Evolutionary conservation across 2,329 filamentous ascomycete species (phyloP), one percentile per base, ranked within the genome.

Genomic region (Xylaria arbuscula): DNA sequence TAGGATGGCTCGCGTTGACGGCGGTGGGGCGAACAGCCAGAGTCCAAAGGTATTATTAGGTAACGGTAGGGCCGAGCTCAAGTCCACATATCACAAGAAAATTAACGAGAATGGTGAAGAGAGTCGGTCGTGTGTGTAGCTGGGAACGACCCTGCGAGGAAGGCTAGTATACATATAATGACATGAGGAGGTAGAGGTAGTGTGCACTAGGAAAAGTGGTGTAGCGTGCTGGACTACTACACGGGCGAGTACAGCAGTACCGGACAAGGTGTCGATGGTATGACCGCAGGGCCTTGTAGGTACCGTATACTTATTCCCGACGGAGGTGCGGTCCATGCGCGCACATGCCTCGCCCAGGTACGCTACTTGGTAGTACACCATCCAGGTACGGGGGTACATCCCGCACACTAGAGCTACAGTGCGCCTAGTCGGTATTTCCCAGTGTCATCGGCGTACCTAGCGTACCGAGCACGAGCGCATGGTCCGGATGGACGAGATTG

Each of bases 91-190:
- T 62, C n/a, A n/a, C 34, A 53, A 15, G 40, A 56, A 62, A 53
- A 24, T 50, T 45, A 65, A 45, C 67, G 34, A 66, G 58, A 66
- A 66, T 62, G 58, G 58, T 54, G 53, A 69, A 61, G 63, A 66
- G 61, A 66, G 40, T 42, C 57, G 50, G 47, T 59, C 36, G 66
- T 62, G 51, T 22, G 48, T 58, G 24, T 42, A 28, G 57, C 50
- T 17, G 57, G 65, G 66, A 51, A 62, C 54, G 55, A 66, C 62
- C 53, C 62, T 53, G 68, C 66, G 68, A 70, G 68, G 68, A 70
- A 70, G 59, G 28, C 61, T 65, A 42, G 38, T 42, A 65, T 62
- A 70, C 65, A 70, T 70, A 68, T 62, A 55, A 69, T 17, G 17
- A 47, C 19, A n/a, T 56, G 56, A 36, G 28, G 28, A 17, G 28